Base-by-base conservation (phyloP, 306 rosid genomes). In the Vachellia pachyceras region DNA sequence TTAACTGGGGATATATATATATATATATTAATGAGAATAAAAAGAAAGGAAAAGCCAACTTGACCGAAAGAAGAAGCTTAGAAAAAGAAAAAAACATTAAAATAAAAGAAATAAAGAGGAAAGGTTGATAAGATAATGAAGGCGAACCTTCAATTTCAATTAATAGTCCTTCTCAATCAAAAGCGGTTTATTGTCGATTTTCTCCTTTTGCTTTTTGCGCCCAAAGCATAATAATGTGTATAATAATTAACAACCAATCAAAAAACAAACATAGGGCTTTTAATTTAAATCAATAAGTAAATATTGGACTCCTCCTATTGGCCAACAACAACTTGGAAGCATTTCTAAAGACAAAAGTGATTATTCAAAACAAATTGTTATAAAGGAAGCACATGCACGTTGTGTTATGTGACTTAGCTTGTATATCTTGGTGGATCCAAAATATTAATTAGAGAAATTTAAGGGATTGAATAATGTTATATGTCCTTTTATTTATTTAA, bases 121-220 rank as follows among this genome's bases (percentile, higher is more conserved):
- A 76, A 76, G 20, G 54, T 42, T 76, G 9, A 41, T 35, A 33
- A 75, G 60, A 76, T 7, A 33, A 61, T 63, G 29, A 33, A n/a
- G 22, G 47, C 46, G 29, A 33, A 76, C 20, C 80, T 42, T 75
- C 23, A 3, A n/a, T 55, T 33, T n/a, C n/a, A 3, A n/a, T 55
- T 33, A 20, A 22, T 46, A 41, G 41, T 64, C 72, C 35, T 64
- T 76, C 50, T 58, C 52, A 77, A 77, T n/a, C 45, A 77, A 77
- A 77, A 77, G 73, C 35, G n/a, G 64, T 72, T 41, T 72, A 54
- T 63, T 80, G 63, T 73, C 72, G 37, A 15, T 47, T 40, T 61
- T 33, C 11, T n/a, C n/a, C 46, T 45, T 46, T 80, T 72, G 52
- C 63, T 47, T 61, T 61, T 77, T 33, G 23, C 64, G n/a, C 22